These are phyloP conservation scores for Trichodelitschia bisporula DNA, from an alignment of 495 filamentous ascomycete genomes.

Conservation along the genomic window DNA sequence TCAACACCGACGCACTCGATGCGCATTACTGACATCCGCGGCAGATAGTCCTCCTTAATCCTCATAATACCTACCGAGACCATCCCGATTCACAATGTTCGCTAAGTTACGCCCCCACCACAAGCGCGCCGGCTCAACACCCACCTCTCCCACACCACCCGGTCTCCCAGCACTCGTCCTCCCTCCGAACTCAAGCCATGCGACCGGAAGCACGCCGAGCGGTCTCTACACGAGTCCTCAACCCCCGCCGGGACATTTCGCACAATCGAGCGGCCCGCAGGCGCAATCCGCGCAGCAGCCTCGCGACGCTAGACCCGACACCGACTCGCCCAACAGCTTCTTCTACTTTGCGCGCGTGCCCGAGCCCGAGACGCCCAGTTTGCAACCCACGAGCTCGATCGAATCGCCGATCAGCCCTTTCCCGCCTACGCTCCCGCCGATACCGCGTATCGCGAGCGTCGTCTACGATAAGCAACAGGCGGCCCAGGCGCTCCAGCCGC, in stretches of 20 bases:
- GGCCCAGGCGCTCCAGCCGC: too few relatives aligned
- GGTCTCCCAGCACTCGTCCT: neutral
- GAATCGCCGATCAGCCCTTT: slow-evolving; percentile 14
- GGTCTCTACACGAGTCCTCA: too few relatives aligned
- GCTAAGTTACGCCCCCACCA: slow-evolving; percentile 18
- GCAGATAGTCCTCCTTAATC: too few relatives aligned
- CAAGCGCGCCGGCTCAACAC: slow-evolving; percentile 11
- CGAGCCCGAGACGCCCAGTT: too few relatives aligned
- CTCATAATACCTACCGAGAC: too few relatives aligned
- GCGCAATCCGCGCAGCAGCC: slow-evolving; percentile 2
- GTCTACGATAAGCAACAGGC: too few relatives aligned
- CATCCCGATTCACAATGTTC: slow-evolving; percentile 18
- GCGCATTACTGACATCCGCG: too few relatives aligned
- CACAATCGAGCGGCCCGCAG: slow-evolving; percentile 4
- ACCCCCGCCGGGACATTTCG: slow-evolving; percentile 6
- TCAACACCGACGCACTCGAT: too few relatives aligned
- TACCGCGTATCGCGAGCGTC: slow-evolving; percentile 16
- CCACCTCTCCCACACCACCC: slow-evolving; percentile 4
- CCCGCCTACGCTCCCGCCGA: slow-evolving; percentile 17
- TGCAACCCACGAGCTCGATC: slow-evolving; percentile 4
- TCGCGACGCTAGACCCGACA: too few relatives aligned
- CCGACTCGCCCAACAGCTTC: too few relatives aligned
- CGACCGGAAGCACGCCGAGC: slow-evolving; percentile 1
- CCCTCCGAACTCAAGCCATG: slow-evolving; percentile 2
- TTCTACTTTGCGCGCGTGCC: too few relatives aligned